These are phyloP conservation scores for Circinella minor DNA, from an alignment of 371 early-diverging fungal genomes.

Conservation along the genomic window DNA sequence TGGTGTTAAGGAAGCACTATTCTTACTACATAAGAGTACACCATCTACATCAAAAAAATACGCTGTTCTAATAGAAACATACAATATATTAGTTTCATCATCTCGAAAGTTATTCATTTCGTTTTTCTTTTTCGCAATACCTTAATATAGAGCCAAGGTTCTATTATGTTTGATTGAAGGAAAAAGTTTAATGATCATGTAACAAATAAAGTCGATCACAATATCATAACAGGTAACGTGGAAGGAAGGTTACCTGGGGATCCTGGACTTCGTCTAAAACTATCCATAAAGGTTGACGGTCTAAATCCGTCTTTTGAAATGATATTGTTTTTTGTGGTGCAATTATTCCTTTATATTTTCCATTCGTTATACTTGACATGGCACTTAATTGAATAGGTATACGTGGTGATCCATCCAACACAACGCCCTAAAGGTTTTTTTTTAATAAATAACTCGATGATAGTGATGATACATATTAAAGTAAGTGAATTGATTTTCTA, in stretches of 20 bases:
- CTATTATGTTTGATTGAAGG: constrained; percentile 20
- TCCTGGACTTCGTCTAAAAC: constrained; percentile 69
- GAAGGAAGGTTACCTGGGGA: constrained; percentile 49
- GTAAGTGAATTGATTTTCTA: neutral
- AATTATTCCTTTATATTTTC: neutral
- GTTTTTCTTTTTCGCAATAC: constrained; percentile 13
- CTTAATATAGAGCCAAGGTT: constrained; percentile 69
- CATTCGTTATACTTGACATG: neutral
- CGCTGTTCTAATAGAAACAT: constrained; percentile 42
- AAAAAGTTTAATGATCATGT: neutral
- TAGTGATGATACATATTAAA: neutral
- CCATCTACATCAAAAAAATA: constrained; percentile 69
- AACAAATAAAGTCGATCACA: neutral
- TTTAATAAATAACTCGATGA: too few species aligned
- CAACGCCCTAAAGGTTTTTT: constrained; percentile 18
- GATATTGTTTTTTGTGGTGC: constrained; percentile 1
- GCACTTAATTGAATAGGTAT: constrained; percentile 5
- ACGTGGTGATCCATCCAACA: constrained; percentile 23
- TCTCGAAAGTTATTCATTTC: neutral
- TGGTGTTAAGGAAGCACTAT: constrained; percentile 61
- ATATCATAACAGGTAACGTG: neutral
- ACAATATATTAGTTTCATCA: neutral
- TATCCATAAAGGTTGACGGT: constrained; percentile 44
- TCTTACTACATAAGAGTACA: constrained; percentile 56
- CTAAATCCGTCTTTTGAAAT: neutral